Conservation (phyloP, 768 basidiomycete genomes). For the Hygrocybe punicea region DNA sequence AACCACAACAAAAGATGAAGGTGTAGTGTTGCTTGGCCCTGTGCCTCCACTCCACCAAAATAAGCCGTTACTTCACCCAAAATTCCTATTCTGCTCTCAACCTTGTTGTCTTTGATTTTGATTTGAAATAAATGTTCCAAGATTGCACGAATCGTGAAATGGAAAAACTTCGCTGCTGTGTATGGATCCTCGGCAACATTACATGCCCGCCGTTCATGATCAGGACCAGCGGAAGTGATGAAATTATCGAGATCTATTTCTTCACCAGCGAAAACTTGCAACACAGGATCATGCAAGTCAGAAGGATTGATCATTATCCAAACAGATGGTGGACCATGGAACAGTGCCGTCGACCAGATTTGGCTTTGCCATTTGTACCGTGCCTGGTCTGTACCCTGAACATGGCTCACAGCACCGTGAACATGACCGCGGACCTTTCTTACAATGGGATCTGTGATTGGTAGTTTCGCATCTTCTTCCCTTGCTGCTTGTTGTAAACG, state of each 20-base stretch:
- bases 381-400: constrained; percentile 35
- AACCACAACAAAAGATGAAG: constrained; percentile 21
- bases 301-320: constrained; percentile 46
- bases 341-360: constrained; percentile 36
- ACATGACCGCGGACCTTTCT: too few relatives aligned
- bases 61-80: constrained; percentile 17
- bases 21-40: constrained; percentile 42
- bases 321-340: constrained; percentile 29
- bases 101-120: constrained; percentile 2
- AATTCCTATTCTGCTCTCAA: constrained; percentile 11
- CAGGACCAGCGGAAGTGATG: constrained; percentile 21
- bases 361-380: constrained; percentile 23
- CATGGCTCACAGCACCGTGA: constrained; percentile 17
- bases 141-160: constrained; percentile 32
- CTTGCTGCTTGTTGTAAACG: constrained; percentile 32
- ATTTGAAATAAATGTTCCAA: constrained; percentile 36
- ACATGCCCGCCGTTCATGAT: constrained; percentile 7
- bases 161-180: constrained; percentile 42
- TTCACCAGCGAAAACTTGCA: constrained; percentile 43
- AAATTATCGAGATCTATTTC: constrained; percentile 45
- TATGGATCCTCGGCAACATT: constrained; percentile 41
- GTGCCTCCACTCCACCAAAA: constrained; percentile 38
- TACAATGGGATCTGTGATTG: constrained; percentile 29
- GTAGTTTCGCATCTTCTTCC: constrained; percentile 28
- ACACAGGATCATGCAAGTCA: constrained; percentile 45